Conservation (phyloP, 108 stramenopile species). For the Cylindrotheca fusiformis region DNA sequence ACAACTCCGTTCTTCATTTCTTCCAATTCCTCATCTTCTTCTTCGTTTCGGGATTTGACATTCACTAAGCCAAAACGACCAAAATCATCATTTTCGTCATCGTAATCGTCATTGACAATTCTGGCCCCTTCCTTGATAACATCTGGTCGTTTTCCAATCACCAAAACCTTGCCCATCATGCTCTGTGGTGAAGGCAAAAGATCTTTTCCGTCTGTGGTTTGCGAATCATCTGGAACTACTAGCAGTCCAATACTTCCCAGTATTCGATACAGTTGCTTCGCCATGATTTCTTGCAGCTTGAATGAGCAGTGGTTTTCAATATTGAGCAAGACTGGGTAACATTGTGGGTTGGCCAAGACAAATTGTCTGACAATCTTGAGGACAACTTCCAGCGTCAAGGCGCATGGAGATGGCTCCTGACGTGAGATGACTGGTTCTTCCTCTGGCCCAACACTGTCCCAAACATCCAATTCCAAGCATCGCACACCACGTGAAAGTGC, state of each 20-base stretch:
- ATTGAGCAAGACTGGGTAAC: conserved; percentile 88
- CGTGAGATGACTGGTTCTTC: conserved; percentile 39
- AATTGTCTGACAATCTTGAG: conserved; percentile 43
- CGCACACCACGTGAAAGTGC: conserved; percentile 73
- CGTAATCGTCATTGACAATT: conserved; percentile 78
- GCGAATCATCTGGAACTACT: conserved; percentile 37
- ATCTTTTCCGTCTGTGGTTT: conserved; percentile 23
- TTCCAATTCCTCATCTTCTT: conserved; percentile 36
- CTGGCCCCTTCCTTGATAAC: conserved; percentile 32
- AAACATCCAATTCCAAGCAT: conserved; percentile 93
- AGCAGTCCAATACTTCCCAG: conserved; percentile 46
- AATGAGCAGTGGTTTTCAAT: conserved; percentile 94
- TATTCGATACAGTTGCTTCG: conserved; percentile 47
- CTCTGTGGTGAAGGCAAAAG: conserved; percentile 71
- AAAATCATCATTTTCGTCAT: conserved; percentile 58
- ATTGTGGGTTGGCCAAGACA: conserved; percentile 49
- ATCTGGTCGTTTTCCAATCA: conserved; percentile 70
- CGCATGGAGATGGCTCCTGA: conserved; percentile 9
- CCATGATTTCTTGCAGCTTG: conserved; percentile 76
- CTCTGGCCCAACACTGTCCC: conserved; percentile 56
- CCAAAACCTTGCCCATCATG: conserved; percentile 74
- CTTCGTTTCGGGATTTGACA: conserved; percentile 38
- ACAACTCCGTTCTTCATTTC: conserved; percentile 41
- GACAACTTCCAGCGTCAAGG: conserved; percentile 36
- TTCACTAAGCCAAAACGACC: conserved; percentile 16